Base-by-base conservation (phyloP, 2,329 filamentous ascomycete genomes). In the Zalaria sp. region DNA sequence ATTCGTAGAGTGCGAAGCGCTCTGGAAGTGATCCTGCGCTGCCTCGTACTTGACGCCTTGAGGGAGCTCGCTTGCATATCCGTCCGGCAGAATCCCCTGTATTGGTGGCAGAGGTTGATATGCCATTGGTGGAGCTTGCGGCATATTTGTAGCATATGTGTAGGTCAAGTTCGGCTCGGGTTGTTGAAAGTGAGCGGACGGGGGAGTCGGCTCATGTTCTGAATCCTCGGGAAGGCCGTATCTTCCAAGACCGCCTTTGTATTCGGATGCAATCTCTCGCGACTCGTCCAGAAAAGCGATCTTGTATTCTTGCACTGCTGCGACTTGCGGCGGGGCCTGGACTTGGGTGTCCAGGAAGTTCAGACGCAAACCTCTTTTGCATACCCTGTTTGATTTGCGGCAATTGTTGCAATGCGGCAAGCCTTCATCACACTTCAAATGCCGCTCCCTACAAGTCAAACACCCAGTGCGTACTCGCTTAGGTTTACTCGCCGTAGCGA, bases 281-380 rank as follows among this genome's bases (percentile, higher is more conserved):
- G 88, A 95, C 57, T 96, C 87, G 56, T 95, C 89, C 53, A 82
- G 73, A 51, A 96, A 95, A 40, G 76, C 71, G 9, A 95, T 72
- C 56, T 71, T 70, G 73, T 81, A 86, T 40, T 84, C 80, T 1
- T 71, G 65, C 1, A 75, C 73, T 4, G 72, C 68, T 25, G 82
- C 65, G 38, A 73, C 72, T n/a, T 54, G 39, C 5, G 41, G 50
- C 40, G 81, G 84, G 39, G 69, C 65, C 53, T 83, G 77, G 43
- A 81, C 79, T 47, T 81, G 80, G 3, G 81, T 82, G 56, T 94
- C 87, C 51, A 94, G 87, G 54, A 94, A 96, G 63, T 94, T 95
- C 34, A 96, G 68, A 32, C 85, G 76, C 39, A 95, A 70, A 11
- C 88, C 89, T 51, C 87, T 77, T 58, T 88, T 87, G 67, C 89